Evolutionary conservation across 2,329 filamentous ascomycete species (phyloP), one percentile per base, ranked within the genome.

Genomic region (Pestalotiopsis sp.): DNA sequence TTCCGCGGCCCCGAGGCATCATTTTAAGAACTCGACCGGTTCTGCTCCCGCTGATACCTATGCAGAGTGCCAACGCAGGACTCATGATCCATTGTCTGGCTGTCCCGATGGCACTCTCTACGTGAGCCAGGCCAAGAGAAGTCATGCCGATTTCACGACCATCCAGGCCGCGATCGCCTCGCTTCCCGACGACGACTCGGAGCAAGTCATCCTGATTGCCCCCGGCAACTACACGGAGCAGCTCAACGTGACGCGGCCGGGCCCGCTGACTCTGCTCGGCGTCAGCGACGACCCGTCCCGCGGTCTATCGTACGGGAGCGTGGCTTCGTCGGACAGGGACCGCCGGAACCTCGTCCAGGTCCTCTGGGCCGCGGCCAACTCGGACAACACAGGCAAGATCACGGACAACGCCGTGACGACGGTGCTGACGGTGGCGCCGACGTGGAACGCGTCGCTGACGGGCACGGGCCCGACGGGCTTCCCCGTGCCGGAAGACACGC

Each of bases 391-490:
- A 3, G 76, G 69, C 27, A 72, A 79, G 49, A 81, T 81, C 70
- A 74, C 83, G 56, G 90, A 92, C 76, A 92, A 92, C 72, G 89
- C 87, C 1, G 90, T 83, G 71, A 91, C 89, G 0, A 85, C 86
- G 38, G 87, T 88, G 0, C 76, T 92, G 66, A 90, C 89, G 0
- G 84, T 92, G 4, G 88, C 89, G 0, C 90, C 90, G 0, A 92
- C 85, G 0, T 82, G 91, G 61, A 87, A 92, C 71, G 84, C 89
- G 9, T 89, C 86, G 12, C 78, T 89, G 25, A 91, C 89, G 0
- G 90, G 90, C 4, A 81, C 84, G 4, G 90, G 90, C 0, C 84
- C 90, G 0, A 90, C 87, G 0, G 90, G 90, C 0, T 89, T 85
- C 72, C 78, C 87, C 0, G 89, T 92, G 0, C 87, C 89, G 0